A percentile compares a stretch with the other conserved stretches of the same genome.
Conservation (phyloP, 331 rosid genomes). For the Pyracantha coccinea region DNA sequence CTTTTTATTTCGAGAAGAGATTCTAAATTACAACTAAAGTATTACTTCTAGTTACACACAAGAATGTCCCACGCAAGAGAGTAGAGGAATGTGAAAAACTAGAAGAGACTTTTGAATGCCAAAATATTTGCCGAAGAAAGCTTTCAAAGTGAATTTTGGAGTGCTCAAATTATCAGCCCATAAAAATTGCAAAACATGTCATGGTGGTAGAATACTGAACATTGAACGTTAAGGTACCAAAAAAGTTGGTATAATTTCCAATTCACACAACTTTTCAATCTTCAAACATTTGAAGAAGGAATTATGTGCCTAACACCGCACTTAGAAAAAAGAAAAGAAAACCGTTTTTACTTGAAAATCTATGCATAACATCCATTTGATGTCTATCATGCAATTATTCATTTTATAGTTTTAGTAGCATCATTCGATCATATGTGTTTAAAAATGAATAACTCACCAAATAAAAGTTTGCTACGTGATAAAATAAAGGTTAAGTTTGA, state of each 20-base stretch:
- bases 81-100: no score
- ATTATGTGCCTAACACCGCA: neutral
- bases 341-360: neutral
- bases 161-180: neutral
- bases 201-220: neutral
- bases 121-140: no score
- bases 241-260: neutral
- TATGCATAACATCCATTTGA: neutral
- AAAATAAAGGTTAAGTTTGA: no score
- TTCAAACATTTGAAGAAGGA: neutral
- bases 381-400: neutral
- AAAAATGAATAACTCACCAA: no score
- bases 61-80: no score
- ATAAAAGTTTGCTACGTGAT: neutral
- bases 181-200: neutral
- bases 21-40: no score
- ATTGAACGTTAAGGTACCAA: neutral
- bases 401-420: neutral
- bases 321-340: neutral
- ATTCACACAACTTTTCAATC: neutral
- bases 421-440: neutral
- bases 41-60: no score
- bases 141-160: neutral
- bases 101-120: neutral
- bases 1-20: no score